Base-by-base conservation (phyloP, 805 yeast species). In the Yamadazyma akitaensis region DNA sequence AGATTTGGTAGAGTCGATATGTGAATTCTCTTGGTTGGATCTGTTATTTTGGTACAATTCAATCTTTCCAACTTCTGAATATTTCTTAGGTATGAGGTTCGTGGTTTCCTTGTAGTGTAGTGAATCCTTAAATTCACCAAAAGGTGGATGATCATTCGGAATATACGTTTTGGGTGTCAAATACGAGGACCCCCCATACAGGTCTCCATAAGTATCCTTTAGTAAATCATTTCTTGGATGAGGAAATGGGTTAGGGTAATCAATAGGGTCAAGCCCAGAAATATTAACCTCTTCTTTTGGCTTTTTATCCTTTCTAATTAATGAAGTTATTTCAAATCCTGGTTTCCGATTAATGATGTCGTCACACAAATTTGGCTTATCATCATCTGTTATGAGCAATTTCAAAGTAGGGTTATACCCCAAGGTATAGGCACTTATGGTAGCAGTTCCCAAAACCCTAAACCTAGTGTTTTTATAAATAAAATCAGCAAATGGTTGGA, bases 401-500 rank as follows among this genome's bases (percentile, higher is more conserved):
- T 67, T 65, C 46, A 72, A 56, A 17, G 57, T 56, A 2, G 72
- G 73, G 43, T 62, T 64, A 51, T 62, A 63, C 28, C 49, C 55
- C 45, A 55, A 48, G n/a, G 64, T 52, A 50, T 65, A 60, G 3
- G 65, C 64, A 47, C 59, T 57, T 2, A 61, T 46, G n/a, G 67
- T 48, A 5, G 72, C 51, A 5, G 73, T 62, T 5, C 76, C 76
- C 16, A 65, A 40, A 4, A 70, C 56, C 40, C 76, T 59, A 51
- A 72, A 72, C 12, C 73, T 53, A 2, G 75, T 70, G 34, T 50
- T 51, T 33, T 61, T 60, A 50, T 68, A 71, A 26, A 42, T 55
- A 51, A 72, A 72, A 55, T 72, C 76, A 10, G 72, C 61, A 51
- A 65, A 68, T 3, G 75, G 71, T 44, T 63, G 59, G 51, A 55